A percentile compares a stretch with the other conserved stretches of the same genome.
These are phyloP conservation scores for Elsinoe perseae DNA, from an alignment of 2,329 filamentous ascomycete genomes.

Conservation along the genomic window DNA sequence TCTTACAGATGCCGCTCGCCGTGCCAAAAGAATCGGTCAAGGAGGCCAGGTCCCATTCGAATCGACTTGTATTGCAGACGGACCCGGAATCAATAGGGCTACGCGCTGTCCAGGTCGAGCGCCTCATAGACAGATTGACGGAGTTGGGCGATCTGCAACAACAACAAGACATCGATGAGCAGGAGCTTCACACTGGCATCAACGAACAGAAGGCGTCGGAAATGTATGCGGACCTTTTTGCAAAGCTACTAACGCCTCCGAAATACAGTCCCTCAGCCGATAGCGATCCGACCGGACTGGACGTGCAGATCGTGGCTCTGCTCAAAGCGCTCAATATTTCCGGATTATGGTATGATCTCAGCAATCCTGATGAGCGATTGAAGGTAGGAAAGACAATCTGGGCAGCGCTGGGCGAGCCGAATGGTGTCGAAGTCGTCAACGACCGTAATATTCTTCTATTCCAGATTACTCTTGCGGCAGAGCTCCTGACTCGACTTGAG, in stretches of 20 bases:
- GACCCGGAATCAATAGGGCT: constrained; percentile 25
- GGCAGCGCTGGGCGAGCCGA: constrained; percentile 29
- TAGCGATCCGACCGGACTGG: constrained; percentile 24
- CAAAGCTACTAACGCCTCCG: constrained; percentile 21
- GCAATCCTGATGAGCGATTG: constrained; percentile 39
- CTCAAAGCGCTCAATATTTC: constrained; percentile 36
- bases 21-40: background rate
- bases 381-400: constrained; percentile 40
- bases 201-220: constrained; percentile 21
- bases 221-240: constrained; percentile 26
- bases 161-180: constrained; percentile 1
- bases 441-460: constrained; percentile 49
- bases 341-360: constrained; percentile 43
- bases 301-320: constrained; percentile 40
- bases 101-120: constrained; percentile 20
- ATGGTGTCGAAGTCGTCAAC: constrained; percentile 27
- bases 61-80: constrained; percentile 20
- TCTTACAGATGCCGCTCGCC: constrained; percentile 36
- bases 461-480: constrained; percentile 48
- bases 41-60: constrained; percentile 9
- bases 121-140: constrained; percentile 22
- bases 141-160: constrained; percentile 20
- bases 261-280: constrained; percentile 12
- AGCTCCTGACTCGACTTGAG: constrained; percentile 48
- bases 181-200: background rate